phyloP scores from a whole-genome alignment of 1,139 yeast genomes.

The Pichia sp. region DNA sequence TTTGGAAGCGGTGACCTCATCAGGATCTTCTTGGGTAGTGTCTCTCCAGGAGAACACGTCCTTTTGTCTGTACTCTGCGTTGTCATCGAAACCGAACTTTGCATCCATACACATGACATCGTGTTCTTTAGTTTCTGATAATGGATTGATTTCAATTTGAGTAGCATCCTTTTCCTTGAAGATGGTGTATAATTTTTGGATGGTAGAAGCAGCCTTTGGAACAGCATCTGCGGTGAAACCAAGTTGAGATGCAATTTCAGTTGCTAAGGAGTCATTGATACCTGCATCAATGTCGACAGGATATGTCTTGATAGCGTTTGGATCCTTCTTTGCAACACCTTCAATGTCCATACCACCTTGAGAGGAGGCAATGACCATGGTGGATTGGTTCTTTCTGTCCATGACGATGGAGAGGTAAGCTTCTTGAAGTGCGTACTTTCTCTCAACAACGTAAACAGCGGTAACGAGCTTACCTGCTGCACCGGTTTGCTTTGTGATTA shows the following conservation, averaged over 20 bases:
- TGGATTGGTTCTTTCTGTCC: slow-evolving; percentile 89
- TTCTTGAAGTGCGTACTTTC: slow-evolving; percentile 90
- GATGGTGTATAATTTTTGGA: slow-evolving; percentile 81
- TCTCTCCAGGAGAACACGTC: slow-evolving; percentile 98
- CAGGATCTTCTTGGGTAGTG: slow-evolving; percentile 95
- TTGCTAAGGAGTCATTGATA: slow-evolving; percentile 72
- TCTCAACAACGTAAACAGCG: slow-evolving; percentile 93
- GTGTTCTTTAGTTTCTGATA: slow-evolving; percentile 87
- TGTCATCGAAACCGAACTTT: slow-evolving; percentile 95
- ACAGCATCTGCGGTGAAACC: slow-evolving; percentile 78
- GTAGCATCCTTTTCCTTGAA: slow-evolving; percentile 92
- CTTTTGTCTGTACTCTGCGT: slow-evolving; percentile 90
- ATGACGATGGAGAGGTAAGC: slow-evolving; percentile 91
- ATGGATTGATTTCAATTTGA: slow-evolving; percentile 97
- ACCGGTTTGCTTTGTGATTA: slow-evolving; percentile 97
- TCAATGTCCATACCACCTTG: slow-evolving; percentile 99
- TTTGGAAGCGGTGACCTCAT: slow-evolving; percentile 87
- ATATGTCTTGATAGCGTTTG: slow-evolving; percentile 88
- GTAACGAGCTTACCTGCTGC: slow-evolving; percentile 96
- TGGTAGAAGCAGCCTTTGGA: slow-evolving; percentile 81
- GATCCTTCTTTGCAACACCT: slow-evolving; percentile 92
- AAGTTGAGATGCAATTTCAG: slow-evolving; percentile 66
- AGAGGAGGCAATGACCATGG: slow-evolving; percentile 90
- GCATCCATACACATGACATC: slow-evolving; percentile 98
- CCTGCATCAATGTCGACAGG: slow-evolving; percentile 72